A percentile compares a stretch with the other conserved stretches of the same genome.
These are phyloP conservation scores for Boechera retrofracta DNA, from an alignment of 345 rosid species.

Conservation along the genomic window DNA sequence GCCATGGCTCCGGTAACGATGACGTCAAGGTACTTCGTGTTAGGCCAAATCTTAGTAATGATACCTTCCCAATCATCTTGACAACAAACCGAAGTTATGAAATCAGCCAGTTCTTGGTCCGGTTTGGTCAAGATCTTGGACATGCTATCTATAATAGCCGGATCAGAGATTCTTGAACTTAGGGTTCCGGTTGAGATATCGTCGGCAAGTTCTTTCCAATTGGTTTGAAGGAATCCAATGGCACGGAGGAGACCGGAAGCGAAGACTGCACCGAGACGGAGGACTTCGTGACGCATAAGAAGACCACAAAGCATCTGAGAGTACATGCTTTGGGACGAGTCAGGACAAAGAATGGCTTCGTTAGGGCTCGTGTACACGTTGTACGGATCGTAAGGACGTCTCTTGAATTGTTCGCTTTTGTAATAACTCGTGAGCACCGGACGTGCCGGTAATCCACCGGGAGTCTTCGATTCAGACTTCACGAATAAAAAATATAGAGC, in stretches of 20 bases:
- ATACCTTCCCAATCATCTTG: slow-evolving; percentile 69
- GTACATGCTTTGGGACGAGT: slow-evolving; percentile 92
- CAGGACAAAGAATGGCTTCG: slow-evolving; percentile 83
- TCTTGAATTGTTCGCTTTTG: slow-evolving; percentile 79
- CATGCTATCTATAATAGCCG: slow-evolving; percentile 54
- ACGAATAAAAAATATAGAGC: slow-evolving; percentile 77
- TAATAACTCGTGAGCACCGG: slow-evolving; percentile 93
- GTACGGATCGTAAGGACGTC: slow-evolving; percentile 73
- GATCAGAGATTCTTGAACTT: slow-evolving; percentile 59
- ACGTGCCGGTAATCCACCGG: slow-evolving; percentile 83
- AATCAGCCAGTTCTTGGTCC: slow-evolving; percentile 59
- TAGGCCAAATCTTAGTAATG: slow-evolving; percentile 80
- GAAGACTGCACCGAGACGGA: slow-evolving; percentile 88
- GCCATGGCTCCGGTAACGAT: slow-evolving; percentile 98
- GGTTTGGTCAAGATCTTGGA: slow-evolving; percentile 57
- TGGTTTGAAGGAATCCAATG: slow-evolving; percentile 70
- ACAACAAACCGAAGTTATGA: slow-evolving; percentile 56
- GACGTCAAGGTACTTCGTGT: slow-evolving; percentile 84
- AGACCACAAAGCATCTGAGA: slow-evolving; percentile 90
- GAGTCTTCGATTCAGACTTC: slow-evolving; percentile 78
- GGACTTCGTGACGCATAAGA: slow-evolving; percentile 66
- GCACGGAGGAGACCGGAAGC: slow-evolving; percentile 92
- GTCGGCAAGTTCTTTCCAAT: slow-evolving; percentile 62
- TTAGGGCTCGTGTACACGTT: slow-evolving; percentile 82
- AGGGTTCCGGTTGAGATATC: slow-evolving; percentile 68